phyloP scores from a whole-genome alignment of 1,139 yeast species.

The Blastobotrys capitulatus region DNA sequence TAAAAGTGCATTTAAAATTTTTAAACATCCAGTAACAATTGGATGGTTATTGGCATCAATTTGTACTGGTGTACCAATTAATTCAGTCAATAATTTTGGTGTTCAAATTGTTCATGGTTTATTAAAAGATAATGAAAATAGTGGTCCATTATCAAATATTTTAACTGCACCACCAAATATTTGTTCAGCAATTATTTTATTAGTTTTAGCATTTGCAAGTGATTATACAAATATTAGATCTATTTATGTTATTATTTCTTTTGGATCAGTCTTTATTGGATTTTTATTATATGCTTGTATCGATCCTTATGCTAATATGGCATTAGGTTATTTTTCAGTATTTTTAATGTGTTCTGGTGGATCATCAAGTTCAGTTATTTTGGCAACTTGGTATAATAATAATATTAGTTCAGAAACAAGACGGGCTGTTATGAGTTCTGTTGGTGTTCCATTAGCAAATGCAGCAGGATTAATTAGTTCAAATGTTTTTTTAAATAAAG shows the following conservation, averaged over 20 bases:
- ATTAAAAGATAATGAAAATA: slow-evolving; percentile 37
- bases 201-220: slow-evolving; percentile 43
- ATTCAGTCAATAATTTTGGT: slow-evolving; percentile 46
- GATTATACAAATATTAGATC: slow-evolving; percentile 43
- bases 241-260: slow-evolving; percentile 37
- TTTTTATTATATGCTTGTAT: slow-evolving; percentile 44
- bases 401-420: slow-evolving; percentile 45
- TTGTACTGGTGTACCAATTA: slow-evolving; percentile 45
- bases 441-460: slow-evolving; percentile 50
- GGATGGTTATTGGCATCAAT: slow-evolving; percentile 45
- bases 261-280: slow-evolving; percentile 39
- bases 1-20: slow-evolving; percentile 45
- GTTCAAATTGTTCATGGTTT: slow-evolving; percentile 49
- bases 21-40: slow-evolving; percentile 47
- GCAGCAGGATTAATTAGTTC: slow-evolving; percentile 55
- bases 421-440: slow-evolving; percentile 46
- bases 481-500: slow-evolving; percentile 47
- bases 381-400: slow-evolving; percentile 49
- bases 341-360: slow-evolving; percentile 50
- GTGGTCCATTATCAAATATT: slow-evolving; percentile 42
- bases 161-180: slow-evolving; percentile 56
- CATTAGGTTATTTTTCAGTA: slow-evolving; percentile 48
- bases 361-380: slow-evolving; percentile 43
- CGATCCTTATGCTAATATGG: slow-evolving; percentile 37
- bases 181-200: slow-evolving; percentile 45